Conservation (phyloP, 2,329 filamentous ascomycete genomes). For the Diplodia seriata region DNA sequence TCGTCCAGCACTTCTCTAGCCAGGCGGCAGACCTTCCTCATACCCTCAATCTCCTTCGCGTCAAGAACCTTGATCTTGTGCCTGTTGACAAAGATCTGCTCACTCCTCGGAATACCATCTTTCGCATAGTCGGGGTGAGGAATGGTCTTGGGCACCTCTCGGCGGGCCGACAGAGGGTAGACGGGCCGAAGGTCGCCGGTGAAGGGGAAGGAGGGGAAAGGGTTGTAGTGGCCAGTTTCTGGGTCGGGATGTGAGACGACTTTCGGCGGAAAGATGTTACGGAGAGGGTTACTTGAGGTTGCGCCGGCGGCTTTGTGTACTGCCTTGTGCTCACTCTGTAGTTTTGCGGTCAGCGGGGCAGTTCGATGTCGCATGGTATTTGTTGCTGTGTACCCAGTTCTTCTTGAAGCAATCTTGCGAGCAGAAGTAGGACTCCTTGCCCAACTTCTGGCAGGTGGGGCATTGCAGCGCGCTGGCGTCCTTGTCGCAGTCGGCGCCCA, state of each 20-base stretch:
- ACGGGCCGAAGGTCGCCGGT: conserved; percentile 83
- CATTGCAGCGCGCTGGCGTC: conserved; percentile 88
- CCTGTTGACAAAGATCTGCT: conserved; percentile 69
- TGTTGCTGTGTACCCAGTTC: conserved; percentile 78
- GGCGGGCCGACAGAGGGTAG: conserved; percentile 61
- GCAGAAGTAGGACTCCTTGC: conserved; percentile 93
- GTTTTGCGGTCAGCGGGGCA: conserved; percentile 25
- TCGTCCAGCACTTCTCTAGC: conserved; percentile 93
- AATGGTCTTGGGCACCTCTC: conserved; percentile 76
- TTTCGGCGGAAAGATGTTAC: conserved; percentile 76
- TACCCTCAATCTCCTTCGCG: conserved; percentile 79
- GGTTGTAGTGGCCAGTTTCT: conserved; percentile 89
- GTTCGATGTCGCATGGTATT: conserved; percentile 38
- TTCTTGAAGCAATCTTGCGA: conserved; percentile 98
- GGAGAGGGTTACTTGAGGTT: conserved; percentile 67
- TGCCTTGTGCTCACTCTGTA: conserved; percentile 79
- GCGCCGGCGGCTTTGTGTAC: conserved; percentile 75
- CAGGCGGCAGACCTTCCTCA: conserved; percentile 89
- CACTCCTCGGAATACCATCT: conserved; percentile 75
- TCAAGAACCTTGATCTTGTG: conserved; percentile 86
- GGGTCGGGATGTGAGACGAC: conserved; percentile 89
- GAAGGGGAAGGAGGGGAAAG: conserved; percentile 86
- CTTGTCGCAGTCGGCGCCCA: conserved; percentile 83
- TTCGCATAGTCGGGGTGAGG: conserved; percentile 85
- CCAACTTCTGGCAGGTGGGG: conserved; percentile 90